Evolutionary conservation across 164 flowering plant genomes (phyloP), one percentile per base, ranked within the genome.

Genomic region (Tetracentron sinense): DNA sequence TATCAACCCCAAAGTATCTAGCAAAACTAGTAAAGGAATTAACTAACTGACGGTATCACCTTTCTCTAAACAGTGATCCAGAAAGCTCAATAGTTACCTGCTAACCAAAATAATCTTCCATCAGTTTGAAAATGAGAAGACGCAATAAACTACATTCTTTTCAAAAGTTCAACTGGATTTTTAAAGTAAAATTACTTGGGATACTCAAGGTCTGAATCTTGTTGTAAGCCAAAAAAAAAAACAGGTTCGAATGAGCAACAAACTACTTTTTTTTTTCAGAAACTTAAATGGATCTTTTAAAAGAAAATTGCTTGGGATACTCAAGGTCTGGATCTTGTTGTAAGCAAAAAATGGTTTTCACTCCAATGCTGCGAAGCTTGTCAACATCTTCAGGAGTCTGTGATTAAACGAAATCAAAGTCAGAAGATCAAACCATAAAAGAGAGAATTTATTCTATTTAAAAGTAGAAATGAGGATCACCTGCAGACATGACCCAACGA

Each of bases 401-500:
- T 52, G 67, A 67, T 42, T 28, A 27, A 60, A n/a, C 49, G n/a
- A 54, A 52, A 21, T 4, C 42, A 6, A 49, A 38, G 23, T 57
- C 27, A 31, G 62, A 59, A 19, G 42, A 55, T 15, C 2, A 63
- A 23, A 8, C 23, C 42, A 27, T 6, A 67, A 62, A 21, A 17
- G 20, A 15, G 16, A 48, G 26, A 42, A 35, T n/a, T 6, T 21
- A 42, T 21, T 15, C 12, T 27, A 28, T 49, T 23, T 63, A 2
- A 58, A 14, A 33, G 31, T 12, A 58, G 35, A 61, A 52, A 60
- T 15, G 59, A 54, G 51, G 26, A 64, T 77, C 60, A 93, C 98
- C 93, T 94, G 99, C 51, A 94, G 76, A 75, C 99, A 94, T 27
- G 99, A 94, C 0, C 99, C 99, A 31, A 94, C 99, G 77, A 94